A percentile compares a stretch with the other conserved stretches of the same genome.
Conservation (phyloP, 306 rosid species). For the Fagus crenata region DNA sequence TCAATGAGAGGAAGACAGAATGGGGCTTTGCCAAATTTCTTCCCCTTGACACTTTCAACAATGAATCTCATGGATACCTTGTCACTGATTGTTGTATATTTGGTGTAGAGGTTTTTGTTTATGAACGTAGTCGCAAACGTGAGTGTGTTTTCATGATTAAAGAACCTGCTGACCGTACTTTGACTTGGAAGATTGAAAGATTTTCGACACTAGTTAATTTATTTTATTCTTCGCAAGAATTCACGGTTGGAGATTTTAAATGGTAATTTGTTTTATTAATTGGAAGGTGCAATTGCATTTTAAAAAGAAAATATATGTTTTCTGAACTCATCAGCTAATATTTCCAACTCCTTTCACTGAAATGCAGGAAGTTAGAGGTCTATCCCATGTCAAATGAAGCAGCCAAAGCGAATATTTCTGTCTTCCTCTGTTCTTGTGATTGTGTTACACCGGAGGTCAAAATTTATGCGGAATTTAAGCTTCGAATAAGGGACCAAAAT, state of each 20-base stretch:
- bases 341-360: neutral
- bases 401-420: neutral
- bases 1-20: neutral
- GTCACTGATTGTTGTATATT: constrained; percentile 20
- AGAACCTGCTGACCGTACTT: neutral
- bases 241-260: neutral
- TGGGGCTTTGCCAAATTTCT: constrained; percentile 22
- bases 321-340: neutral
- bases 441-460: neutral
- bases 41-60: neutral
- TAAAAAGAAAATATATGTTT: neutral
- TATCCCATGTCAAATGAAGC: neutral
- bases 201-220: neutral
- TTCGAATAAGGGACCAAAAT: too few species aligned
- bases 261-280: neutral
- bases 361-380: neutral
- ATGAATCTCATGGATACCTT: constrained; percentile 11
- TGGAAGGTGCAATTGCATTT: neutral
- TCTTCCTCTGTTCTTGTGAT: neutral
- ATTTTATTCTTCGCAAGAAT: neutral
- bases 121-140: neutral
- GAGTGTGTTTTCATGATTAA: neutral
- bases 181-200: neutral
- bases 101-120: constrained; percentile 11
- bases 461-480: neutral